These are phyloP conservation scores for Cucurbita pepo DNA, from an alignment of 306 rosid genomes.

Conservation along the genomic window DNA sequence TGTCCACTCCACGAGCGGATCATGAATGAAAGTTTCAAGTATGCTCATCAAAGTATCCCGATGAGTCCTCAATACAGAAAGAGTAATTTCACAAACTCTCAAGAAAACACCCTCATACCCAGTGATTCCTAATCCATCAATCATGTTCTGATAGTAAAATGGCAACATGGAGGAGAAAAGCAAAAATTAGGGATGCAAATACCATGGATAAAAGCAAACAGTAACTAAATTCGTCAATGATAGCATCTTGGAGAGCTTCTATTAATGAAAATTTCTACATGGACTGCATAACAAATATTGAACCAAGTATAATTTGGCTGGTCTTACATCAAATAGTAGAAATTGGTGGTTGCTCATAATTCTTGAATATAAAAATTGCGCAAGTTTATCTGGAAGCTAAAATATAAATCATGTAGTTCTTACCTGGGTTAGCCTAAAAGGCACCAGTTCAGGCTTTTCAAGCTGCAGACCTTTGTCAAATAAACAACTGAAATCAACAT, in stretches of 20 bases:
- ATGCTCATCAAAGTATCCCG: slow-evolving; percentile 89
- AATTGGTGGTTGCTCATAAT: neutral
- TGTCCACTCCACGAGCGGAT: slow-evolving; percentile 98
- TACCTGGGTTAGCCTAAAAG: slow-evolving; percentile 94
- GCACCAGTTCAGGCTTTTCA: slow-evolving; percentile 98
- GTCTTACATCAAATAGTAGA: neutral
- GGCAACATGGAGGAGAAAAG: slow-evolving; percentile 16
- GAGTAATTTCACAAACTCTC: slow-evolving; percentile 86
- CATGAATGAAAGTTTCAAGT: slow-evolving; percentile 93
- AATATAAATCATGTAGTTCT: slow-evolving; percentile 8
- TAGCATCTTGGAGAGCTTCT: neutral
- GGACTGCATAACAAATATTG: neutral
- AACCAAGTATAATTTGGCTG: neutral
- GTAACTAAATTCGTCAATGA: neutral
- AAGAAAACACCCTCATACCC: slow-evolving; percentile 87
- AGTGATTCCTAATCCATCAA: slow-evolving; percentile 94
- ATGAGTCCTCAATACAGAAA: slow-evolving; percentile 86
- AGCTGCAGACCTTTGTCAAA: slow-evolving; percentile 92
- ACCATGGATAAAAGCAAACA: neutral
- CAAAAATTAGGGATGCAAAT: slow-evolving; percentile 2
- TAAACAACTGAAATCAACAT: slow-evolving; percentile 95
- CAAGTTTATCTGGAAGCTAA: neutral
- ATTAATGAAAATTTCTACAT: neutral
- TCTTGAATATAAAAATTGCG: neutral
- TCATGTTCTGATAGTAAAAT: slow-evolving; percentile 60